phyloP scores from a whole-genome alignment of 1,284 basidiomycete species.

The Malassezia caprae region DNA sequence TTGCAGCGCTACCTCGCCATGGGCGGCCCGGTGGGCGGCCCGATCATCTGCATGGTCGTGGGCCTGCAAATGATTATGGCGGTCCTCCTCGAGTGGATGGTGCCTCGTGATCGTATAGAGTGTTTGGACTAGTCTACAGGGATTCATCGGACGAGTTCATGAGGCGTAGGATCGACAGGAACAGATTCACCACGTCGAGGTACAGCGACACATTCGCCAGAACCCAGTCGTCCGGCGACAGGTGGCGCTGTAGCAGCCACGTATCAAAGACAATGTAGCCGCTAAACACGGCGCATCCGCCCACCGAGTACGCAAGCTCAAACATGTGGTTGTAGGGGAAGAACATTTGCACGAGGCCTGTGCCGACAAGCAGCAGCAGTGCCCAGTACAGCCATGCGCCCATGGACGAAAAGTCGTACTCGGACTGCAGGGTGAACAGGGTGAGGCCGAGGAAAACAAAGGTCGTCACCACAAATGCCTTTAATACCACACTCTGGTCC shows the following conservation, averaged over 20 bases:
- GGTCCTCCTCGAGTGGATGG: constrained; percentile 63
- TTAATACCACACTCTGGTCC: constrained; percentile 66
- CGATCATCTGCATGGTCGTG: constrained; percentile 67
- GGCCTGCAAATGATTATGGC: constrained; percentile 72
- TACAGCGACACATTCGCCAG: constrained; percentile 71
- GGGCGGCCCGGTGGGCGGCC: constrained; percentile 63
- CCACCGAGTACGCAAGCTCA: constrained; percentile 66
- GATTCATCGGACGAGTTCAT: constrained; percentile 10
- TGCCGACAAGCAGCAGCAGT: constrained; percentile 39
- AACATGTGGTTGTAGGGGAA: constrained; percentile 66
- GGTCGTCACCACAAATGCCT: constrained; percentile 73
- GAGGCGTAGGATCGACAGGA: constrained; percentile 60
- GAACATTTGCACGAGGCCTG: constrained; percentile 61
- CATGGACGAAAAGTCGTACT: constrained; percentile 66
- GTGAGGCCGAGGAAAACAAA: constrained; percentile 72
- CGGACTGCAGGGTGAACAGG: constrained; percentile 68
- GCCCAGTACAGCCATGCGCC: constrained; percentile 72
- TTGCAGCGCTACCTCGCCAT: constrained; percentile 15
- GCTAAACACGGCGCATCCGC: constrained; percentile 70
- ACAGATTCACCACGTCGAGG: constrained; percentile 57
- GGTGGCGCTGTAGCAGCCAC: constrained; percentile 61
- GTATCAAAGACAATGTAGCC: constrained; percentile 61
- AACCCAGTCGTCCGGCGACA: constrained; percentile 79
- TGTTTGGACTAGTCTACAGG: neutral
- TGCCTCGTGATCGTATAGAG: constrained; percentile 59